These are phyloP conservation scores for Vachellia collinsii DNA, from an alignment of 306 rosid species.

Conservation along the genomic window DNA sequence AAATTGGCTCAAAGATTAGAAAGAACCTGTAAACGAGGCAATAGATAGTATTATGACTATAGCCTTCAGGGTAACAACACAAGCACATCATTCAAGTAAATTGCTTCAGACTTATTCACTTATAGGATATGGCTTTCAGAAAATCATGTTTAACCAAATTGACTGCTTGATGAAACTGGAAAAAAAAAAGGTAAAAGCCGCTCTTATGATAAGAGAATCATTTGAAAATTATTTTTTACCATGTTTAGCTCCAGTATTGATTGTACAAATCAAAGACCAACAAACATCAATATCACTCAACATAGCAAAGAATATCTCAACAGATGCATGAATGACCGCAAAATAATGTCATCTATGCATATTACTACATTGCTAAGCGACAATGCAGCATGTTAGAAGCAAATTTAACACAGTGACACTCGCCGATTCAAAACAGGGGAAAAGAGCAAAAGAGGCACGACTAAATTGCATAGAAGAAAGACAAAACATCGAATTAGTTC, in stretches of 20 bases:
- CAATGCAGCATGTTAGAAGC: slow-evolving; percentile 10
- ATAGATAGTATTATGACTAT: slow-evolving; percentile 31
- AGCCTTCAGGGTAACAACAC: slow-evolving; percentile 18
- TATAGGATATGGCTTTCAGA: slow-evolving; percentile 4
- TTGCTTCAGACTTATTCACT: neutral
- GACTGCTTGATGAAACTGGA: slow-evolving; percentile 18
- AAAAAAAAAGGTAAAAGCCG: slow-evolving; percentile 4
- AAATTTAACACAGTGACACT: slow-evolving; percentile 5
- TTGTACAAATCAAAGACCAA: neutral
- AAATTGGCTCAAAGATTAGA: slow-evolving; percentile 20
- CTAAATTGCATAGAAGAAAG: neutral
- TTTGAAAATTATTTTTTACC: neutral
- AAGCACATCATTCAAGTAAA: slow-evolving; percentile 1
- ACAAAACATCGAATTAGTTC: slow-evolving; percentile 6
- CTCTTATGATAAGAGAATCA: neutral
- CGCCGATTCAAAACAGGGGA: neutral
- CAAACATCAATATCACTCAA: slow-evolving; percentile 13
- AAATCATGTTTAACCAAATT: neutral
- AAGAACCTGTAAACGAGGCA: slow-evolving; percentile 38
- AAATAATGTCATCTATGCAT: neutral
- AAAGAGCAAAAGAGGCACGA: neutral
- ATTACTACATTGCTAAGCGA: slow-evolving; percentile 8
- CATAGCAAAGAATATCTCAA: neutral
- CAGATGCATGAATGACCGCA: neutral
- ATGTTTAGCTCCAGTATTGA: slow-evolving; percentile 19